Evolutionary conservation across 1,284 basidiomycete genomes (phyloP).

Genomic region (Mrakiaceae sp.): DNA sequence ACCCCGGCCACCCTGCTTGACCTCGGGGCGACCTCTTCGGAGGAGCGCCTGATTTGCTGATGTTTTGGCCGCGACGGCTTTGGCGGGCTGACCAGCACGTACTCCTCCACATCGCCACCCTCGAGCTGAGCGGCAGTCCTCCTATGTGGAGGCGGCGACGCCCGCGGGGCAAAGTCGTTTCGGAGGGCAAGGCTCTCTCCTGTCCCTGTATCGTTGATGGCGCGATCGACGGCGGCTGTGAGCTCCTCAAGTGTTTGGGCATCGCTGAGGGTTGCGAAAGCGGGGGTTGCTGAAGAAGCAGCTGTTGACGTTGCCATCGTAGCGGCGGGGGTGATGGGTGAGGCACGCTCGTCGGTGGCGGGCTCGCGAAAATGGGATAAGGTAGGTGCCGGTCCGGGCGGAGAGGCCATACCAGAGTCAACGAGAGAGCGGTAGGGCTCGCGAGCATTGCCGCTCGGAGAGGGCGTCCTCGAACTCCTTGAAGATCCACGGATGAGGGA

Average conservation of each 20-base stretch:
- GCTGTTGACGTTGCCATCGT: background rate
- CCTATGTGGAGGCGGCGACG: background rate
- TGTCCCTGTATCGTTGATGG: conserved; percentile 13
- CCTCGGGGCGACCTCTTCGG: background rate
- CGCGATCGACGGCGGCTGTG: conserved; percentile 14
- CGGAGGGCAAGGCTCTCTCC: conserved; percentile 7
- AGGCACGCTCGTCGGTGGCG: background rate
- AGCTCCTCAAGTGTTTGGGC: conserved; percentile 17
- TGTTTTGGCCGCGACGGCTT: background rate
- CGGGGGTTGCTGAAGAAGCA: background rate
- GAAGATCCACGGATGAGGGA: too few species aligned
- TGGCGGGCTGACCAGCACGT: background rate
- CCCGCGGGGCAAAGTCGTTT: background rate
- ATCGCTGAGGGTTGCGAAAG: background rate
- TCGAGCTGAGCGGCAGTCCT: too few species aligned
- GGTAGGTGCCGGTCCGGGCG: background rate
- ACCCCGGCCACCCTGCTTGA: background rate
- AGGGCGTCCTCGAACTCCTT: too few species aligned
- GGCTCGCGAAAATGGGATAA: background rate
- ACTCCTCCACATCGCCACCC: background rate
- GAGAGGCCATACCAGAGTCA: background rate
- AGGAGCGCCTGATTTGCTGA: background rate
- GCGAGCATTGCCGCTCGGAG: too few species aligned
- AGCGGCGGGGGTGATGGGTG: background rate
- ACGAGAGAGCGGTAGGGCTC: too few species aligned